Percentiles rank a stretch among this genome's conserved stretches.
These are phyloP conservation scores for Tricholoma flavovirens DNA, from an alignment of 768 basidiomycete genomes.

Conservation along the genomic window DNA sequence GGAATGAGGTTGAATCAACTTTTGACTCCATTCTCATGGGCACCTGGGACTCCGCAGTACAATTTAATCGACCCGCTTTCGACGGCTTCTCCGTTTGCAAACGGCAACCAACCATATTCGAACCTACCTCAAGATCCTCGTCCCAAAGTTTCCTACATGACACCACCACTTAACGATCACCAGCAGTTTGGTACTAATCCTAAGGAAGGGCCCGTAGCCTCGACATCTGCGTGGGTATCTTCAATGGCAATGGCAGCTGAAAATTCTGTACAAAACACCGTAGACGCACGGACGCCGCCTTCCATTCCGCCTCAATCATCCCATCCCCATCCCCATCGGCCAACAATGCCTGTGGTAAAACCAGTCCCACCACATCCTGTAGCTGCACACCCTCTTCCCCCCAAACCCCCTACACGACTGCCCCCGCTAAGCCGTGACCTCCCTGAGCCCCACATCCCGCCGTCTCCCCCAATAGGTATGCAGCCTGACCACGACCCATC, in stretches of 20 bases:
- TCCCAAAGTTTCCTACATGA: slow-evolving; percentile 10
- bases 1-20: not conserved
- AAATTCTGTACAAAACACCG: slow-evolving; percentile 5
- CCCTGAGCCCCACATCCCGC: slow-evolving; percentile 4
- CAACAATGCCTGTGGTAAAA: slow-evolving; percentile 3
- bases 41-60: not conserved
- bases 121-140: not conserved
- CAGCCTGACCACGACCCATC: slow-evolving; percentile 38
- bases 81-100: not conserved
- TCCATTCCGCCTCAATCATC: not conserved
- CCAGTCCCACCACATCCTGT: slow-evolving; percentile 8
- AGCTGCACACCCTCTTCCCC: slow-evolving; percentile 4
- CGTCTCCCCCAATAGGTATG: slow-evolving; percentile 36
- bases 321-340: not conserved
- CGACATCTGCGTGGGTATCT: slow-evolving; percentile 32
- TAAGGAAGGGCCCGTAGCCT: slow-evolving; percentile 3
- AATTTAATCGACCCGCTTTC: not conserved
- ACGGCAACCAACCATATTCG: not conserved
- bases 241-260: slow-evolving; percentile 36
- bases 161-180: slow-evolving; percentile 1
- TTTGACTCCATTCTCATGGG: not conserved
- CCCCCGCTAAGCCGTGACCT: not conserved
- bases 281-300: not conserved
- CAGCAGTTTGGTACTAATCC: slow-evolving; percentile 5
- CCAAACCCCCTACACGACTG: slow-evolving; percentile 3